Evolutionary conservation across 768 basidiomycete genomes (phyloP), one percentile per base, ranked within the genome.

Genomic region (Calocybe indica): DNA sequence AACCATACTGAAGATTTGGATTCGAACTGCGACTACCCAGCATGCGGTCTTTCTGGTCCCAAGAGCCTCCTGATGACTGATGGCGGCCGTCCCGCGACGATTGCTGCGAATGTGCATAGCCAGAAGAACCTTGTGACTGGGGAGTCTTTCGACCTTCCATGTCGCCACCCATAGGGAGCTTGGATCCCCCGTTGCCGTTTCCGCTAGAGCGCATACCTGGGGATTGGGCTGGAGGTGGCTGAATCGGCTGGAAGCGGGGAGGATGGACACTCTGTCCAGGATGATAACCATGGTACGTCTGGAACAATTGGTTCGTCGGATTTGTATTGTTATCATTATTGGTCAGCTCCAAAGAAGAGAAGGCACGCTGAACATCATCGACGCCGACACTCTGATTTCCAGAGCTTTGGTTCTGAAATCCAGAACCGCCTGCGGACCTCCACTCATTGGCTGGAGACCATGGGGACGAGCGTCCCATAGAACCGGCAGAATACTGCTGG

Each of bases 351-450:
- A 92, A 70, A 32, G 76, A 66, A 11, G 84, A 82, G 22, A 91
- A 68, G 12, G 85, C 89, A 37, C 82, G 79, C 54, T 85, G 78
- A 11, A 91, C 82, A 46, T 92, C 88, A 53, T 91, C 89, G 48
- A 90, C 77, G 40, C 70, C 69, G 8, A 63, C 47, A 45, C 64
- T 66, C 51, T 58, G 59, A 48, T 47, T 52, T 33, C 45, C 50
- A n/a, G 49, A 52, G 39, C 47, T 54, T 9, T 55, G 54, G 29
- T 47, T 50, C 5, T 35, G 45, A 47, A 46, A 58, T 15, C 53
- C 47, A 30, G 55, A 52, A 34, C 48, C 48, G 29, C 52, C 61
- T 5, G 69, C 63, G 14, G 68, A 53, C 43, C 78, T 77, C 85
- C 86, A 87, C 47, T 85, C 85, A 49, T 72, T 73, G 30, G 65